Percentiles rank a stretch among this genome's conserved stretches.
These are phyloP conservation scores for Syzygium oleosum DNA, from an alignment of 345 rosid species.

Conservation along the genomic window DNA sequence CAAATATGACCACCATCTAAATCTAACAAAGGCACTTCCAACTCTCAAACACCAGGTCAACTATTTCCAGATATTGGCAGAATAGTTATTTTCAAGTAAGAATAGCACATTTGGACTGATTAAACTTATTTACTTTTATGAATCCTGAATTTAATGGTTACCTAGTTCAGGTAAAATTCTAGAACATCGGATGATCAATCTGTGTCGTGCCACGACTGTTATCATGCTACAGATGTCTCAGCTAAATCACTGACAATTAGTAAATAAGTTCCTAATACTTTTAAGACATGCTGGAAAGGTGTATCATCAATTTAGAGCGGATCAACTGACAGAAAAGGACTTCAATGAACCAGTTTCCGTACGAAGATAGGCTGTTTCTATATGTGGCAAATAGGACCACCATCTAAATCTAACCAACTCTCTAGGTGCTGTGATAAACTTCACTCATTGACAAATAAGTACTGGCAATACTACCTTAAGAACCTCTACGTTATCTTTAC, in stretches of 20 bases:
- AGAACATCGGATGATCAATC: background rate
- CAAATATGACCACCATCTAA: too few species aligned
- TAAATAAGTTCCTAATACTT: background rate
- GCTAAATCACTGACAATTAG: background rate
- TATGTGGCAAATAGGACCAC: background rate
- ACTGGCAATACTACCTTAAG: background rate
- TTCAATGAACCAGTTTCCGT: background rate
- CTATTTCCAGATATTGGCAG: background rate
- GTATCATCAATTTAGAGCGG: background rate
- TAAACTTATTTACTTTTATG: background rate
- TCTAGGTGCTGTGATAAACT: background rate
- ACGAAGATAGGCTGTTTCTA: background rate
- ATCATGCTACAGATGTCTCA: background rate
- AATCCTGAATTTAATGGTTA: background rate
- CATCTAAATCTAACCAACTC: background rate
- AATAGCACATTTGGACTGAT: background rate
- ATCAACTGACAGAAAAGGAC: background rate
- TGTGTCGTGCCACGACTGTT: background rate
- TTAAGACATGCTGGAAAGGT: background rate
- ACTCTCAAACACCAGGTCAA: background rate
- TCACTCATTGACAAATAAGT: background rate
- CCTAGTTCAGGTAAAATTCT: background rate
- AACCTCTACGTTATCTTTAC: slow-evolving; percentile 31
- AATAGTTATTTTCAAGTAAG: background rate
- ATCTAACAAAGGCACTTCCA: background rate